phyloP scores from a whole-genome alignment of 805 yeast genomes.

The Metschnikowia cubensis region DNA sequence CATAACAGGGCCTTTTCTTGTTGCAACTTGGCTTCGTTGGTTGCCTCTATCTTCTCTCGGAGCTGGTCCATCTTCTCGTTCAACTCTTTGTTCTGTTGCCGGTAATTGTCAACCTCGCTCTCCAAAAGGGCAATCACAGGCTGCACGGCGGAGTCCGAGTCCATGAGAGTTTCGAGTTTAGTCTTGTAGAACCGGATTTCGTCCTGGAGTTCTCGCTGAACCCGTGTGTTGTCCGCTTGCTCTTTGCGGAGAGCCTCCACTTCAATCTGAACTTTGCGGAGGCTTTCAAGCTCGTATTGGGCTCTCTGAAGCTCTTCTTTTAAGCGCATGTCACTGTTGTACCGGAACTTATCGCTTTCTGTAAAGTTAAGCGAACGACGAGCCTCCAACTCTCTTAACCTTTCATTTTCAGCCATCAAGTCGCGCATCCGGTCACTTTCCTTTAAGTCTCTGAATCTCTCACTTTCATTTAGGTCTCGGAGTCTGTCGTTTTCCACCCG shows the following conservation, averaged over 20 bases:
- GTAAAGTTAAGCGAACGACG: no score
- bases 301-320: conserved; percentile 1
- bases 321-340: neutral
- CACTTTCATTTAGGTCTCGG: conserved; percentile 28
- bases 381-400: conserved; percentile 24
- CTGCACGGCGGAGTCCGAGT: conserved; percentile 12
- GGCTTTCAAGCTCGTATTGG: conserved; percentile 5
- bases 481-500: conserved; percentile 19
- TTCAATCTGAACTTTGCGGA: conserved; percentile 24
- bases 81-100: conserved; percentile 24
- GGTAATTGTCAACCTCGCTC: conserved; percentile 32
- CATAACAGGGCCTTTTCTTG: neutral
- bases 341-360: neutral
- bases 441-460: conserved; percentile 33
- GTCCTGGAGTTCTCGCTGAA: conserved; percentile 32
- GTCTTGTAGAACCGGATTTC: conserved; percentile 34
- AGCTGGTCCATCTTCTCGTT: conserved; percentile 15
- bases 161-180: conserved; percentile 23
- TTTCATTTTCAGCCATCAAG: conserved; percentile 35
- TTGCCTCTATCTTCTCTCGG: conserved; percentile 3
- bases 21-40: neutral
- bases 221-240: conserved; percentile 35
- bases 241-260: conserved; percentile 37
- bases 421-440: conserved; percentile 36
- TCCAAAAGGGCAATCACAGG: conserved; percentile 24